A percentile compares a stretch with the other conserved stretches of the same genome.
These are phyloP conservation scores for Casaregolazyma lundiana DNA, from an alignment of 1,139 yeast genomes.

Conservation along the genomic window DNA sequence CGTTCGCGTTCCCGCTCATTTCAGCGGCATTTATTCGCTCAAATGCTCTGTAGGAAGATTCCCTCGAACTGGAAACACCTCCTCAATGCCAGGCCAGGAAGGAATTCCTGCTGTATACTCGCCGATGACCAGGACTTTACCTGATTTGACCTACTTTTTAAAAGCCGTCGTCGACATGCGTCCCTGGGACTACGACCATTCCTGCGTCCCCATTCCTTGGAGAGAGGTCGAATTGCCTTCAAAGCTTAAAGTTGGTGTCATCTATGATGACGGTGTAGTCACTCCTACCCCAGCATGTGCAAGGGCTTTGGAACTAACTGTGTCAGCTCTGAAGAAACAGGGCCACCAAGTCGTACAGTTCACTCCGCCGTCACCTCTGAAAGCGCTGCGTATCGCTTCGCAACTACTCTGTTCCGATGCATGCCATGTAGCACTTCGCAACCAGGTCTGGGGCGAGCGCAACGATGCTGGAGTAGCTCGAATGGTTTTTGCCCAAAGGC, in stretches of 20 bases:
- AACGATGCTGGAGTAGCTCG: conserved; percentile 38
- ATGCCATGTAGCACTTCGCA: conserved; percentile 31
- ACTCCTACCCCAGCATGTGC: conserved; percentile 60
- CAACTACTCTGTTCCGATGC: conserved; percentile 37
- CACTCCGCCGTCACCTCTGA: conserved; percentile 42
- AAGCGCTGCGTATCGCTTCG: conserved; percentile 37
- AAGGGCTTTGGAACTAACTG: conserved; percentile 47
- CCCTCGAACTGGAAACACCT: conserved; percentile 44
- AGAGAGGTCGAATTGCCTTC: conserved; percentile 42
- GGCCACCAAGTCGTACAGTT: conserved; percentile 63
- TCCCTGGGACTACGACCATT: conserved; percentile 65
- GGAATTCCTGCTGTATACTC: conserved; percentile 53
- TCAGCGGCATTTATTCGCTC: conserved; percentile 45
- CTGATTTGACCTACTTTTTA: conserved; percentile 62
- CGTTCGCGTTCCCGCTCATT: conserved; percentile 48
- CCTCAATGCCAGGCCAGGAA: conserved; percentile 55
- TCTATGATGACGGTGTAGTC: conserved; percentile 43
- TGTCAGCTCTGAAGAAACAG: conserved; percentile 42
- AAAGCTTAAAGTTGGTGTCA: conserved; percentile 45
- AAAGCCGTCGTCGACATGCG: conserved; percentile 49
- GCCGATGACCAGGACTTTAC: conserved; percentile 54
- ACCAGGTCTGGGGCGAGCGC: conserved; percentile 33
- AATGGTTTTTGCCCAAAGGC: conserved; percentile 29
- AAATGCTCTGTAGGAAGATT: conserved; percentile 49
- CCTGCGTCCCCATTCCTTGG: conserved; percentile 59